phyloP scores from a whole-genome alignment of 495 filamentous ascomycete species.

The Trichocladium uniseriatum region DNA sequence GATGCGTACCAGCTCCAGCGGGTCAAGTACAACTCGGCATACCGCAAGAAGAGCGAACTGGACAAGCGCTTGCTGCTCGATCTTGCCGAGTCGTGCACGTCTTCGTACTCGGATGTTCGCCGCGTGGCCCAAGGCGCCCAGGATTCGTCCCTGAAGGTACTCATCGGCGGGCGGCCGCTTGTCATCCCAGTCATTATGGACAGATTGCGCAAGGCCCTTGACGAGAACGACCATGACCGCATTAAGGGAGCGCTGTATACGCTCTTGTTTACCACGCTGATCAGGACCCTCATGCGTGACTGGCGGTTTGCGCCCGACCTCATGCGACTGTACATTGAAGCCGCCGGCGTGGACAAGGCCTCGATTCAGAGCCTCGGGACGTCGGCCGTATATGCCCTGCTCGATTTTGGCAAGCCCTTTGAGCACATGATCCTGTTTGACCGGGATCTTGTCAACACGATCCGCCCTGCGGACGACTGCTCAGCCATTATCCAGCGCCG shows the following conservation, averaged over 20 bases:
- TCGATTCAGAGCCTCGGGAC: constrained; percentile 87
- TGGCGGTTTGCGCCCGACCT: constrained; percentile 87
- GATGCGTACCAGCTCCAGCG: constrained; percentile 92
- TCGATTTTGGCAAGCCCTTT: constrained; percentile 80
- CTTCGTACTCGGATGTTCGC: constrained; percentile 91
- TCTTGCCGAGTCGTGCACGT: constrained; percentile 82
- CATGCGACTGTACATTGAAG: constrained; percentile 79
- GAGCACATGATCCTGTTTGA: constrained; percentile 85
- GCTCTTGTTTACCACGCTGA: constrained; percentile 75
- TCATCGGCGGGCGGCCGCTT: constrained; percentile 75
- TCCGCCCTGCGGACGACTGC: constrained; percentile 64
- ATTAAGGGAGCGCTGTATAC: constrained; percentile 94
- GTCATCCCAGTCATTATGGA: constrained; percentile 81
- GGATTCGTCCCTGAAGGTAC: constrained; percentile 86
- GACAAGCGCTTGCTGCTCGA: constrained; percentile 79
- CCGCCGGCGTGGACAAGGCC: constrained; percentile 81
- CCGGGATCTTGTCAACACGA: constrained; percentile 56
- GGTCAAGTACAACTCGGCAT: constrained; percentile 81
- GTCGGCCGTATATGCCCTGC: constrained; percentile 69
- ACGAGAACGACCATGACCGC: constrained; percentile 69
- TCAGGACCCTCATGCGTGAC: constrained; percentile 77
- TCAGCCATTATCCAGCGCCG: constrained; percentile 54
- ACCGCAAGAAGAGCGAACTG: constrained; percentile 72
- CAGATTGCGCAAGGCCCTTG: constrained; percentile 71
- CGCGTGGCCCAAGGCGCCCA: constrained; percentile 84